Conservation (phyloP, 257 asterid genomes). For the Solanum chmielewskii region DNA sequence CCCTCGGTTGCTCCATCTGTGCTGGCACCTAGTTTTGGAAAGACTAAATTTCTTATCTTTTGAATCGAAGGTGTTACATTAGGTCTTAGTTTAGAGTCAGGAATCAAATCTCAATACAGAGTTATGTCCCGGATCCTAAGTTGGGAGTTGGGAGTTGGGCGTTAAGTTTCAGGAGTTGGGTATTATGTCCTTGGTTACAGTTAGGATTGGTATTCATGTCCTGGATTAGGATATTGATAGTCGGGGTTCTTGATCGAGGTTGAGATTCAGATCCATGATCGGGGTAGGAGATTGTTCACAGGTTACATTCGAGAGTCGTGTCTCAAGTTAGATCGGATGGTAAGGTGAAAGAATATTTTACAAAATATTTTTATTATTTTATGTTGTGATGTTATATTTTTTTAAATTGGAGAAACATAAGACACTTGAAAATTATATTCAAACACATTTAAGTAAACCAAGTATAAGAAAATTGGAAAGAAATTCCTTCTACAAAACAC, state of each 20-base stretch:
- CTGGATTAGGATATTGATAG: not conserved
- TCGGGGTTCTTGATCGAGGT: not conserved
- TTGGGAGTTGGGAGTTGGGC: not conserved
- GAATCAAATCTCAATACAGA: not conserved
- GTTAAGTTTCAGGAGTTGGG: not conserved
- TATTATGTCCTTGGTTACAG: no score
- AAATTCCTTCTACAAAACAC: no score
- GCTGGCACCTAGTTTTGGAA: no score
- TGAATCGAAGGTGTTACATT: no score
- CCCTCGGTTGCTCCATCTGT: no score
- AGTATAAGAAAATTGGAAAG: no score
- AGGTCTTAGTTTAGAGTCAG: not conserved
- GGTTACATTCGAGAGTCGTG: not conserved
- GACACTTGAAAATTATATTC: no score
- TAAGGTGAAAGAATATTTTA: not conserved
- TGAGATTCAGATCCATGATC: not conserved
- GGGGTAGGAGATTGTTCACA: not conserved
- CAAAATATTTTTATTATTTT: no score
- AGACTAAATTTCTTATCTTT: no score
- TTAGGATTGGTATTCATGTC: not conserved
- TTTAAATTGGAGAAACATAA: no score
- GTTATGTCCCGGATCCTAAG: not conserved
- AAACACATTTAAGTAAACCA: no score
- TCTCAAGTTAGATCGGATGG: not conserved
- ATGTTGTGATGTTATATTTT: no score